Evolutionary conservation across 257 asterid species (phyloP), one percentile per base, ranked within the genome.

Genomic region (Fraxinus americana): DNA sequence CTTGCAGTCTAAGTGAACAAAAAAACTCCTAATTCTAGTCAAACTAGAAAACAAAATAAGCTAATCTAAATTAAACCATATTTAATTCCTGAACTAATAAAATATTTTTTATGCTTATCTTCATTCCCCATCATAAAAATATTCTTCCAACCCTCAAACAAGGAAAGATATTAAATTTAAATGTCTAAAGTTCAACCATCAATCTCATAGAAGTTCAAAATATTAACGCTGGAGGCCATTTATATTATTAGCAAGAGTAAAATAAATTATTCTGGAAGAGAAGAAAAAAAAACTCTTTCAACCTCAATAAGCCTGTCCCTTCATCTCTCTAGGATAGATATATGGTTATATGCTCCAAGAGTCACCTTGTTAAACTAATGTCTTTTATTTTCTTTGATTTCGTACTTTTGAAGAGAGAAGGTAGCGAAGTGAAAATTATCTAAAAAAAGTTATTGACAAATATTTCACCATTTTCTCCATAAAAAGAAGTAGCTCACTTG

Each of bases 401-500:
- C 25, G 1, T 52, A 52, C 19, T 52, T 41, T 41, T 41, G 4
- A 41, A 41, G 48, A 12, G 17, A 43, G 12, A 10, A 54, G 65
- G 27, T 17, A 54, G 12, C 25, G 4, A 17, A n/a, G 65, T 19
- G 65, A 19, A 54, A 54, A 54, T 54, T 2, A 54, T 27, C 65
- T 54, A 14, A 54, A 54, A n/a, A 54, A 19, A 0, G 65, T 54
- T 43, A 10, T 12, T 10, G 11, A 54, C 3, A 19, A 54, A n/a
- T n/a, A 54, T 54, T 54, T 54, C 65, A 19, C 25, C 23, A 54
- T 19, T 54, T 54, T n/a, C 65, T 54, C 12, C 27, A 43, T 43
- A 19, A n/a, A 54, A 54, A 54, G 10, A 54, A 54, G 9, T 19
- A 54, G n/a, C 65, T 54, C 81, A 94, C 99, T 85, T 87, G 93